Evolutionary conservation across 495 filamentous ascomycete genomes (phyloP).

Genomic region (Talaromyces borbonicus): DNA sequence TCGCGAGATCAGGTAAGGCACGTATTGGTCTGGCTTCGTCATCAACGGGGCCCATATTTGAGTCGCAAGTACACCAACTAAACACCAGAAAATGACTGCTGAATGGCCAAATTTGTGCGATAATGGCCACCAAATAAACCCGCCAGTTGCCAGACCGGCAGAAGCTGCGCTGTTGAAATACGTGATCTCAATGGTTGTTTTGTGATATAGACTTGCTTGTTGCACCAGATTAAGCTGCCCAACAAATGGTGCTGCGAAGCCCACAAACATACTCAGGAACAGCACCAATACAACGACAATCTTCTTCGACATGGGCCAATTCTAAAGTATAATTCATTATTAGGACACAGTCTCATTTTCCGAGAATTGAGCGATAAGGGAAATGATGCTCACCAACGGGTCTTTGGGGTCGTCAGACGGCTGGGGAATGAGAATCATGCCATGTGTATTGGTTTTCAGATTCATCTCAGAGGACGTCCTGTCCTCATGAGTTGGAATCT

Average conservation of each 20-base stretch:
- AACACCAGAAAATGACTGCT: conserved; percentile 35
- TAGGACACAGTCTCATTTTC: not conserved
- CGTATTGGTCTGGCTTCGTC: conserved; percentile 31
- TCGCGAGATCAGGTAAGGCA: conserved; percentile 34
- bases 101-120: conserved; percentile 29
- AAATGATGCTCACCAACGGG: conserved; percentile 25
- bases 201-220: conserved; percentile 18
- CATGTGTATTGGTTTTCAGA: too few relatives aligned
- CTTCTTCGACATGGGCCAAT: conserved; percentile 36
- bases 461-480: not conserved
- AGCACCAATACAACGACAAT: conserved; percentile 23
- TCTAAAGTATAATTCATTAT: conserved; percentile 15
- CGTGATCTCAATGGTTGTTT: conserved; percentile 20
- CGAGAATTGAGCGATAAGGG: not conserved
- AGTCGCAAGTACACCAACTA: conserved; percentile 23
- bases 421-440: conserved; percentile 39
- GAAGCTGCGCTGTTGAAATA: conserved; percentile 27
- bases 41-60: conserved; percentile 34
- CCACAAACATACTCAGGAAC: conserved; percentile 15
- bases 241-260: conserved; percentile 13
- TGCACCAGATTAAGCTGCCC: not conserved
- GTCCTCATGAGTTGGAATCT: not conserved
- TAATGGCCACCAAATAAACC: conserved; percentile 34
- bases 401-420: conserved; percentile 37
- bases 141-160: conserved; percentile 32